Conservation (phyloP, 495 filamentous ascomycete genomes). For the Aspergillus sclerotioniger region DNA sequence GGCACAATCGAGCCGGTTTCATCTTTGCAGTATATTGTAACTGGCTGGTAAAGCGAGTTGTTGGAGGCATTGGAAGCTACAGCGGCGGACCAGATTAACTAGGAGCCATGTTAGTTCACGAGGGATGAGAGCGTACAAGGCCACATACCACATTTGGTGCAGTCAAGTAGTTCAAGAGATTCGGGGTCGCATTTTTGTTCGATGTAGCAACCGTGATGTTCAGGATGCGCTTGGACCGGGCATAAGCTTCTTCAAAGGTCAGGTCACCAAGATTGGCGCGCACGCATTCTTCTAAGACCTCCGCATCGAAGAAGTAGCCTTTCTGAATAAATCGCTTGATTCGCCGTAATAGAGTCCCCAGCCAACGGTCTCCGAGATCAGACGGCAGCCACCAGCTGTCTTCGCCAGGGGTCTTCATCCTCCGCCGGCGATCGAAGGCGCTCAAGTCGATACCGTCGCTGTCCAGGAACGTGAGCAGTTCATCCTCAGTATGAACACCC, state of each 20-base stretch:
- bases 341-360: slow-evolving; percentile 59
- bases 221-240: slow-evolving; percentile 78
- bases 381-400: slow-evolving; percentile 21
- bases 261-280: slow-evolving; percentile 82
- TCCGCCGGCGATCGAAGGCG: slow-evolving; percentile 58
- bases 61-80: slow-evolving; percentile 86
- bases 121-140: neutral
- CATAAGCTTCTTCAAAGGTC: slow-evolving; percentile 93
- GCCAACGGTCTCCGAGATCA: slow-evolving; percentile 35
- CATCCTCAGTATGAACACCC: slow-evolving; percentile 83
- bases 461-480: slow-evolving; percentile 71
- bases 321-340: slow-evolving; percentile 63
- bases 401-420: slow-evolving; percentile 16
- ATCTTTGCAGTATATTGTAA: slow-evolving; percentile 80
- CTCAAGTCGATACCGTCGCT: slow-evolving; percentile 80
- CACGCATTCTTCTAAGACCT: slow-evolving; percentile 81
- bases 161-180: slow-evolving; percentile 87
- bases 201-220: slow-evolving; percentile 87
- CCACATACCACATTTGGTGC: slow-evolving; percentile 85
- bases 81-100: slow-evolving; percentile 91
- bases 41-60: slow-evolving; percentile 61
- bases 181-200: slow-evolving; percentile 73
- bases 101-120: slow-evolving; percentile 7
- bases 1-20: slow-evolving; percentile 73
- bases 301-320: slow-evolving; percentile 82